A percentile compares a stretch with the other conserved stretches of the same genome.
These are phyloP conservation scores for Ceratocystis albifundus DNA, from an alignment of 2,329 filamentous ascomycete genomes.

Conservation along the genomic window DNA sequence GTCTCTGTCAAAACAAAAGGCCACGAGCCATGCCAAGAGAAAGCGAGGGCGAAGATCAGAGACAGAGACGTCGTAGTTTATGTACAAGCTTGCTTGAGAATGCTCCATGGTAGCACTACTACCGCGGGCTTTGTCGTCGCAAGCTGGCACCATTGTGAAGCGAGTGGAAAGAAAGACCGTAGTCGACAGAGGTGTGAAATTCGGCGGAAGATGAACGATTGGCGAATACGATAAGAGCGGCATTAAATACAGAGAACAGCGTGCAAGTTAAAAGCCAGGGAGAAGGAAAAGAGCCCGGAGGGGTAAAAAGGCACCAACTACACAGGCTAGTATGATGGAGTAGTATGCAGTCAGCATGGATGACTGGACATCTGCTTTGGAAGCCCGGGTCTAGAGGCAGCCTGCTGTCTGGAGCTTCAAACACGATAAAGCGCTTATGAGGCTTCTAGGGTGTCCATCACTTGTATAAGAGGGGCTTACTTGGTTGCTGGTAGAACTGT, in stretches of 20 bases:
- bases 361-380: background rate
- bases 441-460: too few relatives aligned
- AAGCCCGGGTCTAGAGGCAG: too few relatives aligned
- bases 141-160: conserved; percentile 19
- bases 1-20: conserved; percentile 26
- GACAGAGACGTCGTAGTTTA: conserved; percentile 8
- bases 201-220: background rate
- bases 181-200: background rate
- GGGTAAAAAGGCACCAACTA: background rate
- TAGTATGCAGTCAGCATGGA: background rate
- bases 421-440: too few relatives aligned
- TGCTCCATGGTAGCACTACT: conserved; percentile 10
- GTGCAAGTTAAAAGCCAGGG: background rate
- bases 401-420: too few relatives aligned
- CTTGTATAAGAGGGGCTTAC: too few relatives aligned
- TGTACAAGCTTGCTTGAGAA: conserved; percentile 2
- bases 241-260: background rate
- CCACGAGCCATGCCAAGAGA: conserved; percentile 26
- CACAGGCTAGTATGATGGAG: background rate
- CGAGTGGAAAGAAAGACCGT: background rate
- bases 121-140: conserved; percentile 13
- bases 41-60: conserved; percentile 24
- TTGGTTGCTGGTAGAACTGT: too few relatives aligned
- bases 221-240: background rate
- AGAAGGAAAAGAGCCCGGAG: background rate